phyloP scores from a whole-genome alignment of 768 basidiomycete species.

The Tylopilus vinaceipallidus region DNA sequence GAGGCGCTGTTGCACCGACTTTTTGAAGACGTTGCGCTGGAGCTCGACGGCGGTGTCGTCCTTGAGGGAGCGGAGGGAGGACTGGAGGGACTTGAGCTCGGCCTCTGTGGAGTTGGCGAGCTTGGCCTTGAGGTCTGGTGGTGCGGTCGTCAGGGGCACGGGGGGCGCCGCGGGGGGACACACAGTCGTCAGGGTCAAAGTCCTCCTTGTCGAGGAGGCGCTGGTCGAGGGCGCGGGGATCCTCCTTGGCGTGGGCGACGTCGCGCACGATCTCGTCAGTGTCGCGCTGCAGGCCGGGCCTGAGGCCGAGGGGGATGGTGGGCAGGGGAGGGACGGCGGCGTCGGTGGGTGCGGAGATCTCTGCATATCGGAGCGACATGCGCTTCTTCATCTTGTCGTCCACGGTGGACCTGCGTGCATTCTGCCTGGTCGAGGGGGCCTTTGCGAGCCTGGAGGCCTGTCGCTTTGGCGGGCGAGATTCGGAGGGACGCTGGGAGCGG shows the following conservation, averaged over 20 bases:
- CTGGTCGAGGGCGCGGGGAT: slow-evolving; percentile 58
- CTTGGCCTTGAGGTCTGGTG: slow-evolving; percentile 73
- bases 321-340: slow-evolving; percentile 56
- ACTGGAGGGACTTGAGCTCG: slow-evolving; percentile 73
- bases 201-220: slow-evolving; percentile 68
- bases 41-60: slow-evolving; percentile 76
- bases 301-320: slow-evolving; percentile 46
- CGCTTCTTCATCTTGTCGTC: slow-evolving; percentile 96
- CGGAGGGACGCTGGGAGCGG: slow-evolving; percentile 50
- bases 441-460: slow-evolving; percentile 33
- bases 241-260: slow-evolving; percentile 43
- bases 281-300: slow-evolving; percentile 36
- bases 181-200: slow-evolving; percentile 89
- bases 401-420: slow-evolving; percentile 47
- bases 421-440: slow-evolving; percentile 32
- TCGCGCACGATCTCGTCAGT: slow-evolving; percentile 51
- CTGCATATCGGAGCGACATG: slow-evolving; percentile 92
- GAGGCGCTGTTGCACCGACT: slow-evolving; percentile 44
- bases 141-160: neutral
- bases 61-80: slow-evolving; percentile 67
- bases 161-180: slow-evolving; percentile 30
- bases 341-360: slow-evolving; percentile 72
- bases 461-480: slow-evolving; percentile 37
- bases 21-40: slow-evolving; percentile 93
- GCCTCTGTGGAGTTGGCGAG: slow-evolving; percentile 88